phyloP scores from a whole-genome alignment of 2,329 filamentous ascomycete genomes.

The Triangularia setosa region DNA sequence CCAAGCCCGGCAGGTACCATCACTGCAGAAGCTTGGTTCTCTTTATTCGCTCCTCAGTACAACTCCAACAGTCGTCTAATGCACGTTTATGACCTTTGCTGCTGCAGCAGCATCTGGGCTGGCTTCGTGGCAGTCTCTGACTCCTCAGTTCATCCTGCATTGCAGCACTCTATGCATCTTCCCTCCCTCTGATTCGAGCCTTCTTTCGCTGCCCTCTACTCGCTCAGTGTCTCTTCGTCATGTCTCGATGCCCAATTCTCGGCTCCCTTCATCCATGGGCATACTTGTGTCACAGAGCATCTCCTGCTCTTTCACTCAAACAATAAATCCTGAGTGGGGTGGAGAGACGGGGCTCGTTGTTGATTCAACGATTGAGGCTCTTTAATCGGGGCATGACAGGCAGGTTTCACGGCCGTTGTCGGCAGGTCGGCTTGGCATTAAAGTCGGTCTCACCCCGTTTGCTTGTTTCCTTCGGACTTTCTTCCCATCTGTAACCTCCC shows the following conservation, averaged over 20 bases:
- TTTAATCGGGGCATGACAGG: background rate
- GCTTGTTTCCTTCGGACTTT: background rate
- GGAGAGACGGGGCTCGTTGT: background rate
- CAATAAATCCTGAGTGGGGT: background rate
- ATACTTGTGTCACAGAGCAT: background rate
- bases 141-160: slow-evolving; percentile 21
- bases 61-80: slow-evolving; percentile 19
- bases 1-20: background rate
- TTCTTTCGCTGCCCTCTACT: background rate
- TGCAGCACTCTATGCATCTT: slow-evolving; percentile 17
- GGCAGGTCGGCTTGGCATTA: background rate
- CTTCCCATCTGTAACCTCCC: background rate
- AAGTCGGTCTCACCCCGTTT: background rate
- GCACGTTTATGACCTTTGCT: slow-evolving; percentile 18
- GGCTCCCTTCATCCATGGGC: background rate
- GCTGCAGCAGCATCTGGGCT: slow-evolving; percentile 15
- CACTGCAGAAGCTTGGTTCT: background rate
- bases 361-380: background rate
- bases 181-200: background rate
- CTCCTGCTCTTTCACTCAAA: background rate
- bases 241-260: slow-evolving; percentile 17
- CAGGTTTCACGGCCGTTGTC: background rate
- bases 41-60: slow-evolving; percentile 3
- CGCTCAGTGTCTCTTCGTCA: background rate
- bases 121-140: slow-evolving; percentile 32